phyloP scores from a whole-genome alignment of 2,329 filamentous ascomycete genomes.

The Cladophialophora carrionii region DNA sequence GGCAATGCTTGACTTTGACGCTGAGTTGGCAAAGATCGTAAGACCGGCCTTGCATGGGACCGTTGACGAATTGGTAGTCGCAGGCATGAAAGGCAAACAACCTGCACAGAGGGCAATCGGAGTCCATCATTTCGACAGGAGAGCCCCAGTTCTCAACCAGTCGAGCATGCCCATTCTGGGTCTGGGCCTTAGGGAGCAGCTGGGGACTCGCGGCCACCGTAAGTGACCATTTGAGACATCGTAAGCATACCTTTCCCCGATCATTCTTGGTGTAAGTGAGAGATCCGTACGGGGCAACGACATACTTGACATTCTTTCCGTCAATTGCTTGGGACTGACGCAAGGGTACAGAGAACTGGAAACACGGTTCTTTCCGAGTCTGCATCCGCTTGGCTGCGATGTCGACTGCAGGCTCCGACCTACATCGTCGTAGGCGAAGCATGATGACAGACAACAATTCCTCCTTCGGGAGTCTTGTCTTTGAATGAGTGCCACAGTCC shows the following conservation, averaged over 20 bases:
- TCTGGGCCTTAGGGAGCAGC: neutral
- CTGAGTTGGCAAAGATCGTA: conserved; percentile 13
- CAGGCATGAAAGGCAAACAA: conserved; percentile 15
- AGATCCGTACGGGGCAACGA: conserved; percentile 1
- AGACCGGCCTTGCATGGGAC: conserved; percentile 10
- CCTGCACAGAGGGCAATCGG: conserved; percentile 15
- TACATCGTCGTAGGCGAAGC: neutral
- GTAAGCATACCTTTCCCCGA: conserved; percentile 11
- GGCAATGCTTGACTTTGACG: neutral
- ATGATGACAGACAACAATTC: neutral
- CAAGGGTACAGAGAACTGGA: neutral
- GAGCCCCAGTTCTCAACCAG: conserved; percentile 10
- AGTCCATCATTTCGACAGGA: conserved; percentile 8
- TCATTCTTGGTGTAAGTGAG: conserved; percentile 4
- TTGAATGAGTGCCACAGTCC: neutral
- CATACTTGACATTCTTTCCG: neutral
- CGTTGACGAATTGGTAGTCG: conserved; percentile 16
- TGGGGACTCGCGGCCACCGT: neutral
- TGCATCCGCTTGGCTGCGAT: neutral
- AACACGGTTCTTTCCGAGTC: neutral
- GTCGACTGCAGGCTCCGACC: neutral
- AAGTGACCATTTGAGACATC: conserved; percentile 15
- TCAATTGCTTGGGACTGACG: neutral
- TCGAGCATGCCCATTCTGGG: neutral
- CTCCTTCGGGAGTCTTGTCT: neutral